These are phyloP conservation scores for Hypoxylon fuscum DNA, from an alignment of 495 filamentous ascomycete species.

Conservation along the genomic window DNA sequence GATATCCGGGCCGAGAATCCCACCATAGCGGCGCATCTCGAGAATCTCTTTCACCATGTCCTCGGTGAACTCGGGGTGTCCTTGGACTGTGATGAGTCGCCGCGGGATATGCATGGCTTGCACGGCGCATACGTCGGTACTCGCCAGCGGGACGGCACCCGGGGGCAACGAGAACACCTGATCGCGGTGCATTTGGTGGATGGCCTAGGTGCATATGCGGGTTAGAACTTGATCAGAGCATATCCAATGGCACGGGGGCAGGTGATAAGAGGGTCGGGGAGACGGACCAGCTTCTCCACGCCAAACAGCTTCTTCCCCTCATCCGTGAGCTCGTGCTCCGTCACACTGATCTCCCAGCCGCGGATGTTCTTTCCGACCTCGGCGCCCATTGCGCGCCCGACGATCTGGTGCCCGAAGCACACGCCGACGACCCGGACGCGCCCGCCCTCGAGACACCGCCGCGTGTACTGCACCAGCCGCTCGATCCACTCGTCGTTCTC, in stretches of 20 bases:
- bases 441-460: slow-evolving; percentile 58
- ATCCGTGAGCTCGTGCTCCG: slow-evolving; percentile 71
- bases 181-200: slow-evolving; percentile 93
- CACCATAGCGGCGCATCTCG: slow-evolving; percentile 62
- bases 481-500: slow-evolving; percentile 80
- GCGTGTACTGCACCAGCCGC: slow-evolving; percentile 75
- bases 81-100: slow-evolving; percentile 80
- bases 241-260: background rate
- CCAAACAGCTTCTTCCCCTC: slow-evolving; percentile 79
- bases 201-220: slow-evolving; percentile 57
- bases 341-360: slow-evolving; percentile 87
- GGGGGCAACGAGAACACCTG: slow-evolving; percentile 72
- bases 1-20: slow-evolving; percentile 71
- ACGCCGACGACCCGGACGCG: slow-evolving; percentile 76
- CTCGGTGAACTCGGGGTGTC: slow-evolving; percentile 87
- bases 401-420: slow-evolving; percentile 95
- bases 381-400: slow-evolving; percentile 76
- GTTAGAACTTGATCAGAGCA: slow-evolving; percentile 12
- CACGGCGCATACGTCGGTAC: slow-evolving; percentile 71
- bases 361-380: slow-evolving; percentile 70
- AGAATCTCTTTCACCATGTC: slow-evolving; percentile 79
- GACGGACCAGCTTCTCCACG: slow-evolving; percentile 70
- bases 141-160: slow-evolving; percentile 69
- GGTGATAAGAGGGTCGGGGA: slow-evolving; percentile 3
- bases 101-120: slow-evolving; percentile 82